Base-by-base conservation (phyloP, 768 basidiomycete genomes). In the Amanita phalloides region DNA sequence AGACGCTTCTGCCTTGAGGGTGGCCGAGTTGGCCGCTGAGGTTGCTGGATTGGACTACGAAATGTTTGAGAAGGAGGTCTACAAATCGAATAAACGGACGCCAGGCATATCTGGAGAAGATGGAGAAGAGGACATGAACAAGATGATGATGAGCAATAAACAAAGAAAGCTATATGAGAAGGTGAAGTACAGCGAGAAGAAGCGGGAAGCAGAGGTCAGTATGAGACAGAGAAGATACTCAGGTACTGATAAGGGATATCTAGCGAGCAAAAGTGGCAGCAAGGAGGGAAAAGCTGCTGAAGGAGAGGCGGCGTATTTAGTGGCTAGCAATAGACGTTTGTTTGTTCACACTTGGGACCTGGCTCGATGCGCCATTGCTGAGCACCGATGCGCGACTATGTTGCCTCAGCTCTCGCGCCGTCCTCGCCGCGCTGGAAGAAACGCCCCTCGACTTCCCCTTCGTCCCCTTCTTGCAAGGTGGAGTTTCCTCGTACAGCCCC, bases 81-180 rank as follows among this genome's bases (percentile, higher is more conserved):
- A 73, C 58, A 83, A 83, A 62, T 74, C 76, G 32, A 69, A 65
- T 54, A 81, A 74, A 63, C 69, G 65, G 58, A 64, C 64, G 45
- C 57, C 54, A 33, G 68, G 71, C 57, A 61, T 55, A 41, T 50
- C 58, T 9, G 69, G 66, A 56, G 66, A 67, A 58, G 70, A 70
- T 56, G 66, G 68, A 35, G 90, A 92, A 63, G 74, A 81, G 60
- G 87, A 94, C 63, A 90, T 95, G 86, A 86, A 89, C 68, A 95
- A 94, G 77, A 95, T 97, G 84, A 77, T 97, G 81, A 84, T 96
- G 84, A 95, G 90, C 72, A 92, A 90, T 67, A 91, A 88, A 71
- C 86, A 95, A 66, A 79, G 82, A 60, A 94, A 94, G 68, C 68
- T 96, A 60, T 95, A 94, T 65, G 90, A 92, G 68, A 86, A 86